phyloP scores from a whole-genome alignment of 2,329 filamentous ascomycete genomes.

The Pseudogymnoascus sp. region DNA sequence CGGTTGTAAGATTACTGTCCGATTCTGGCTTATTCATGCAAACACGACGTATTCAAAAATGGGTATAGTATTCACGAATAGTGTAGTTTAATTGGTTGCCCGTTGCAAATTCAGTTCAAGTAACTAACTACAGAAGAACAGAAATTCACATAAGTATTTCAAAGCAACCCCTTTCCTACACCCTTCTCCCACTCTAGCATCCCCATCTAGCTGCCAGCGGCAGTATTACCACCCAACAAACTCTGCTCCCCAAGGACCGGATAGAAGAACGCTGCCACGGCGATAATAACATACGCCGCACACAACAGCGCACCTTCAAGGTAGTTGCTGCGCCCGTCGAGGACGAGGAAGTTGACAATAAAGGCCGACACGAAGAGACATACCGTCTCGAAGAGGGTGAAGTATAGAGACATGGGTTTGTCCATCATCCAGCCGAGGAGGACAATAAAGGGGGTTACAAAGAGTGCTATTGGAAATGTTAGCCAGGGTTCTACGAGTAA shows the following conservation, averaged over 20 bases:
- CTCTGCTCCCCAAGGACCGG: conserved; percentile 45
- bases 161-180: background rate
- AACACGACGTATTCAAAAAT: background rate
- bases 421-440: conserved; percentile 64
- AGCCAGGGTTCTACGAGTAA: background rate
- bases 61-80: background rate
- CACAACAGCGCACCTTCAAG: conserved; percentile 68
- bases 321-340: conserved; percentile 82
- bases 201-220: conserved; percentile 19
- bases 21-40: background rate
- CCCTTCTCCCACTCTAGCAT: background rate
- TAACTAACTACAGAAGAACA: background rate
- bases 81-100: background rate
- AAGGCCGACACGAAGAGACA: conserved; percentile 77
- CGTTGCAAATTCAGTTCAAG: background rate
- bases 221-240: conserved; percentile 26
- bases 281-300: conserved; percentile 62
- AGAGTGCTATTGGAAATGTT: conserved; percentile 39
- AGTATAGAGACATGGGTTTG: conserved; percentile 71
- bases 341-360: conserved; percentile 80
- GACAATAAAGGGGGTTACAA: conserved; percentile 63
- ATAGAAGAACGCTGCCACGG: conserved; percentile 60
- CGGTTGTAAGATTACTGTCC: background rate
- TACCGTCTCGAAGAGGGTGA: conserved; percentile 83
- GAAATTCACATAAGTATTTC: background rate